phyloP scores from a whole-genome alignment of 495 filamentous ascomycete species.

The Chlorociboria aeruginascens region DNA sequence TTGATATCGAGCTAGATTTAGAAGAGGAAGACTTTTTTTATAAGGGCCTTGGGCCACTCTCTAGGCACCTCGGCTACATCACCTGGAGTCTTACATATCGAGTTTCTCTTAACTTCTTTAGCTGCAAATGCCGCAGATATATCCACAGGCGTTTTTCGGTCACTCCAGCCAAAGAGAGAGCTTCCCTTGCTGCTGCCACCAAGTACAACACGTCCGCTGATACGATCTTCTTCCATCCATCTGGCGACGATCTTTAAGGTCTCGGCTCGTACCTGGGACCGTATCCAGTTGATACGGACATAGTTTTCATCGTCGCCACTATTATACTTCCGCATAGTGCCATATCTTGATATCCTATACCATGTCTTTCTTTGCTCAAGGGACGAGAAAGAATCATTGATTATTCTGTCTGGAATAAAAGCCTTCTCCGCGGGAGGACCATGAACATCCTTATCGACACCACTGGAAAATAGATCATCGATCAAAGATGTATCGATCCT shows the following conservation, averaged over 20 bases:
- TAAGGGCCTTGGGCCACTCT: conserved; percentile 13
- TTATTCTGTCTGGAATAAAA: conserved; percentile 14
- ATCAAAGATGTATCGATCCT: conserved; percentile 28
- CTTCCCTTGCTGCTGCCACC: conserved; percentile 30
- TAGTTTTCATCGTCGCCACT: conserved; percentile 45
- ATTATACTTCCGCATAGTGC: conserved; percentile 42
- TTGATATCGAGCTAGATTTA: conserved; percentile 5
- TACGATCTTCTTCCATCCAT: conserved; percentile 50
- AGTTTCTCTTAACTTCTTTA: conserved; percentile 11
- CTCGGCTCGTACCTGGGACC: conserved; percentile 37
- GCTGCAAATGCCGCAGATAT: conserved; percentile 31
- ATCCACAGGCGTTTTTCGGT: conserved; percentile 33
- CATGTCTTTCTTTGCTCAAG: conserved; percentile 47
- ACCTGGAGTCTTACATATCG: not conserved
- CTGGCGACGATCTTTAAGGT: conserved; percentile 41
- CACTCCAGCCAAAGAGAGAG: conserved; percentile 40
- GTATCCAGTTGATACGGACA: conserved; percentile 39
- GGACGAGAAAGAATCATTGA: conserved; percentile 33
- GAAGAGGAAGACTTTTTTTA: conserved; percentile 8
- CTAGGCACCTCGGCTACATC: conserved; percentile 6
- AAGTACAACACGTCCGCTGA: conserved; percentile 34
- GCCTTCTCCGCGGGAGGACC: conserved; percentile 2
- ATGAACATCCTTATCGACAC: not conserved
- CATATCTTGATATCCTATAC: conserved; percentile 48
- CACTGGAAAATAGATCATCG: conserved; percentile 29